Conservation (phyloP, 345 rosid species). For the Syzygium grande region DNA sequence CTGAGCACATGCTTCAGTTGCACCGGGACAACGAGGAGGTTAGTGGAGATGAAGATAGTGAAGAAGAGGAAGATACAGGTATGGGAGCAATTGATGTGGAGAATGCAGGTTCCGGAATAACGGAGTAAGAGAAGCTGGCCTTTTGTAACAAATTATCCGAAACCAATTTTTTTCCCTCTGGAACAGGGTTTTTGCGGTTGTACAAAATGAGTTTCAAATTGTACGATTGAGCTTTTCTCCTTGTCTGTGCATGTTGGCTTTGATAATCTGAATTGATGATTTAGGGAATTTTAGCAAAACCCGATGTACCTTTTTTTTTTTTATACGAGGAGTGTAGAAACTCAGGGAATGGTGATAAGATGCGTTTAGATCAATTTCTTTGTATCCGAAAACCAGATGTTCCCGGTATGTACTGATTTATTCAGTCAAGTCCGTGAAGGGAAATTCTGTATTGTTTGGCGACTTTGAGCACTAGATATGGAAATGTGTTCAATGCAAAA, state of each 20-base stretch:
- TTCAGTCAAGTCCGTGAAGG: background rate
- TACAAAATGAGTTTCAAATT: background rate
- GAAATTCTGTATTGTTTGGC: background rate
- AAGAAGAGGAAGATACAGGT: constrained; percentile 91
- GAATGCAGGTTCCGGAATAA: constrained; percentile 39
- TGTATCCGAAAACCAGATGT: background rate
- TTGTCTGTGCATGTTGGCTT: background rate
- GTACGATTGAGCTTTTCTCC: background rate
- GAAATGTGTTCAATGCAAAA: background rate
- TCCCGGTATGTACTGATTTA: background rate
- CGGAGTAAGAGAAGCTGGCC: constrained; percentile 25
- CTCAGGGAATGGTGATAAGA: background rate
- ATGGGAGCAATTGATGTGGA: constrained; percentile 87
- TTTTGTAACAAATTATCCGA: background rate
- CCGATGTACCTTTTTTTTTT: background rate
- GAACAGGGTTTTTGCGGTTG: background rate
- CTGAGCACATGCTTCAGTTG: constrained; percentile 96
- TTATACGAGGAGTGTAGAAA: background rate
- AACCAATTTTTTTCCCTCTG: background rate
- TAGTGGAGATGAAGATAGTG: constrained; percentile 93
- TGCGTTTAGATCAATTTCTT: background rate
- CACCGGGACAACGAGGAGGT: constrained; percentile 72
- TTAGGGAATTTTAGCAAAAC: background rate
- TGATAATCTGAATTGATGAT: background rate
- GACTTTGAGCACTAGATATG: background rate